phyloP scores from a whole-genome alignment of 306 rosid genomes.

The Dryas drummondii region DNA sequence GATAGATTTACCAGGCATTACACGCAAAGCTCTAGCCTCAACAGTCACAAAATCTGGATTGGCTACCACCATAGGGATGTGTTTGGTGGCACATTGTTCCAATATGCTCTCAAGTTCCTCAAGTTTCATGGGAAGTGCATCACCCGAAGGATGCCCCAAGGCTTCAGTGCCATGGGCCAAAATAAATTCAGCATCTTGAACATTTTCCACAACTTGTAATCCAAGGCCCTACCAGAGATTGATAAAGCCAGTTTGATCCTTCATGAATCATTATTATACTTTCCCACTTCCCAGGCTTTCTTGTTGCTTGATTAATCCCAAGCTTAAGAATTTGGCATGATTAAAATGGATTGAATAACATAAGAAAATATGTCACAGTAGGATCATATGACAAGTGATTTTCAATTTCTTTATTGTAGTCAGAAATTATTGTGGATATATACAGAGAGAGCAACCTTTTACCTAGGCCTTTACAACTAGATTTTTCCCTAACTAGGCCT shows the following conservation, averaged over 20 bases:
- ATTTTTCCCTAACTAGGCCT: neutral
- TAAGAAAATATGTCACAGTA: slow-evolving; percentile 11
- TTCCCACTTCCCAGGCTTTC: neutral
- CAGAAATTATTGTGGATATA: too few relatives aligned
- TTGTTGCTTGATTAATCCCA: neutral
- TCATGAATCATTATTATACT: neutral
- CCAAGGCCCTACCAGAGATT: slow-evolving; percentile 64
- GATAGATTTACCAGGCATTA: slow-evolving; percentile 82
- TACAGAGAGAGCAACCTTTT: neutral
- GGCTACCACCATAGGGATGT: slow-evolving; percentile 96
- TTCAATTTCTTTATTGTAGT: slow-evolving; percentile 8
- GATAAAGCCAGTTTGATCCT: neutral
- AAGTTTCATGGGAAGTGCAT: slow-evolving; percentile 56
- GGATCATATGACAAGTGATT: slow-evolving; percentile 16
- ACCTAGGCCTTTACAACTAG: slow-evolving; percentile 15
- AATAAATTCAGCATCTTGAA: slow-evolving; percentile 82
- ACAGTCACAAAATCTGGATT: slow-evolving; percentile 97
- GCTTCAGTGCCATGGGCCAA: slow-evolving; percentile 98
- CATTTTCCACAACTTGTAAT: slow-evolving; percentile 71
- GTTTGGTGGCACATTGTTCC: slow-evolving; percentile 76
- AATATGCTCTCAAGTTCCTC: slow-evolving; percentile 73
- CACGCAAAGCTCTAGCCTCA: slow-evolving; percentile 79
- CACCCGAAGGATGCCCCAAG: slow-evolving; percentile 70
- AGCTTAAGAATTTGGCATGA: neutral
- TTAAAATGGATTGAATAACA: slow-evolving; percentile 12